These are phyloP conservation scores for Rhizopogon vinicolor DNA, from an alignment of 768 basidiomycete genomes.

Conservation along the genomic window DNA sequence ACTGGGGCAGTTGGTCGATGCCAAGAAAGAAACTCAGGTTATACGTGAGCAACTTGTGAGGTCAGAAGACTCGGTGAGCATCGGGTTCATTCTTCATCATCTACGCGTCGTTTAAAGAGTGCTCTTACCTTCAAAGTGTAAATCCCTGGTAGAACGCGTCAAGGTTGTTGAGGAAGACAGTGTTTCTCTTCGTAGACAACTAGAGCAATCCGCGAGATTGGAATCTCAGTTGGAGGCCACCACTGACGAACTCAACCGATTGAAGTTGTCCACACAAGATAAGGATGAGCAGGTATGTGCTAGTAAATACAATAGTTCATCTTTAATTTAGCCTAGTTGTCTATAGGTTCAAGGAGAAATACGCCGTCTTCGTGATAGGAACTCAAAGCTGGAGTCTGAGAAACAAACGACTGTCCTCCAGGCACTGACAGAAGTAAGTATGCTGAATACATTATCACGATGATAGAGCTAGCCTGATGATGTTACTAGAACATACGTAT, in stretches of 20 bases:
- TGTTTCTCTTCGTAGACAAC: too few relatives aligned
- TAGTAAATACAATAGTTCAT: background rate
- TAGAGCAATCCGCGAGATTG: too few relatives aligned
- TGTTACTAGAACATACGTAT: background rate
- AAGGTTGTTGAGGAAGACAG: too few relatives aligned
- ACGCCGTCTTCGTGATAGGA: background rate
- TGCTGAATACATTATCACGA: background rate
- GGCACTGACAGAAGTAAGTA: background rate
- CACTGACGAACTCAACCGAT: background rate
- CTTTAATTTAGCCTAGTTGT: background rate
- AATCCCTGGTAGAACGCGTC: too few relatives aligned
- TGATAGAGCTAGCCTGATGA: background rate
- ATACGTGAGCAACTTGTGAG: background rate
- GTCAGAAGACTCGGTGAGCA: background rate
- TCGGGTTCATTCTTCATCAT: too few relatives aligned
- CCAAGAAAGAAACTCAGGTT: background rate
- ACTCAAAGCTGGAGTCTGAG: background rate
- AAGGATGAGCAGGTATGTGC: background rate
- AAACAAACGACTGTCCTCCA: background rate
- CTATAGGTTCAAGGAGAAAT: background rate
- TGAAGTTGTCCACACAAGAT: background rate
- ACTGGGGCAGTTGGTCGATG: background rate
- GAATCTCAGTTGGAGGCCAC: too few relatives aligned
- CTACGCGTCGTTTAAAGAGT: too few relatives aligned
- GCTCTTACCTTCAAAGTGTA: too few relatives aligned